Evolutionary conservation across 2,329 filamentous ascomycete genomes (phyloP), one percentile per base, ranked within the genome.

Genomic region (Beauveria bassiana): DNA sequence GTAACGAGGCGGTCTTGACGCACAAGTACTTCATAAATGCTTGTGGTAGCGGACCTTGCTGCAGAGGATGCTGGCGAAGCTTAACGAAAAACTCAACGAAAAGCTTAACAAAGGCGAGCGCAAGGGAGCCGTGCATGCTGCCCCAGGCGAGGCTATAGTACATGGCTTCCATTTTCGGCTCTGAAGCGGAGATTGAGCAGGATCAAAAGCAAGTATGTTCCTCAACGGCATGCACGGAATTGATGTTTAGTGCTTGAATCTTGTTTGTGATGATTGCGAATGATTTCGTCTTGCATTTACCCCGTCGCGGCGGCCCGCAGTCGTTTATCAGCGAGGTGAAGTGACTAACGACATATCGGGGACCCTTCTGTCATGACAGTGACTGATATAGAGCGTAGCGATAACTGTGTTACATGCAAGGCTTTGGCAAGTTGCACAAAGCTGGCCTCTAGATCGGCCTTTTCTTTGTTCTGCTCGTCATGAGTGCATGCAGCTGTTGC

Each of bases 1-100:
- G 53, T 80, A 79, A 79, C 65, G 71, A 82, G 5, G 75, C 84
- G 18, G 86, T 88, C 4, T 86, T 91, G 75, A 78, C 79, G 6
- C 86, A 90, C 56, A 89, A 90, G 71, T 88, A 86, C 66, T 80
- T 78, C 1, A 89, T 86, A 20, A 81, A 83, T 0, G 80, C 84
- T 91, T 50, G 66, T 83, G 28, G 80, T 84, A 62, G 87, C 88
- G 0, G 83, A 83, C 0, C 31, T 71, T 85, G 2, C 75, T 92
- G 66, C 77, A 87, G 10, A 76, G 86, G 42, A 82, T 90, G 45
- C 77, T 93, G 28, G 79, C 81, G 16, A 76, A 82, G 49, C 70
- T 91, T 67, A 93, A 92, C 68, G 85, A 81, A 76, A 76, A 82
- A 49, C 70, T 91, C 67, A 93, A 92, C 68, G 85, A 81, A 76